Evolutionary conservation across 805 yeast species (phyloP), one percentile per base, ranked within the genome.

Genomic region (Wickerhamiella bombiphila): DNA sequence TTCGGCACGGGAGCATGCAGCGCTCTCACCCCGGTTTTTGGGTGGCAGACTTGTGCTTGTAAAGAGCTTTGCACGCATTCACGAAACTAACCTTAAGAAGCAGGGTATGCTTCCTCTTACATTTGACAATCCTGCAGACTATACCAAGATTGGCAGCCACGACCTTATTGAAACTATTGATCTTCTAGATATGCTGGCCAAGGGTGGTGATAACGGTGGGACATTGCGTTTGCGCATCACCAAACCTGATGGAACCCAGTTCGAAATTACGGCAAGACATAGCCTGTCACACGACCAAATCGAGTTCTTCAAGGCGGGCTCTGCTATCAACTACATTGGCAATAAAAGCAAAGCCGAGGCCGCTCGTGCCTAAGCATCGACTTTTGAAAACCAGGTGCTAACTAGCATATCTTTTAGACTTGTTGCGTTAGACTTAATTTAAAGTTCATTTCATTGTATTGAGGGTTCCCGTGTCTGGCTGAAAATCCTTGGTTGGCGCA

Each of bases 1-100:
- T 52, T 86, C 96, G 35, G 96, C 98, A 22, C 80, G 98, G 71
- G 98, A 88, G 60, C 98, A 88, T 55, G 98, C 98, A 33, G 97
- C 97, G 13, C 68, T 91, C 49, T 82, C 91, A 24, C 98, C 97
- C 40, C 72, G 93, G 61, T 91, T 81, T 66, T 69, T 91, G 32
- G 97, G 96, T 43, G 97, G 98, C 45, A 63, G 76, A 41, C 72
- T 85, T 46, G 79, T 88, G 45, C 65, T 88, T 44, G 93, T 82
- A 51, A 88, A 86, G 62, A 86, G 96, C 7, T 88, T 88, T 64
- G 98, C 98, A 25, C 79, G 98, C 69, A 88, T 88, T 53, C 98
- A 88, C 63, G 98, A 88, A 66, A 88, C 98, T 25, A 88, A 88
- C 63, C 73, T 88, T 64, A 91, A 88, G 70, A 91, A 91, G 63